These are phyloP conservation scores for Cladosporium halotolerans DNA, from an alignment of 2,329 filamentous ascomycete species.

Conservation along the genomic window DNA sequence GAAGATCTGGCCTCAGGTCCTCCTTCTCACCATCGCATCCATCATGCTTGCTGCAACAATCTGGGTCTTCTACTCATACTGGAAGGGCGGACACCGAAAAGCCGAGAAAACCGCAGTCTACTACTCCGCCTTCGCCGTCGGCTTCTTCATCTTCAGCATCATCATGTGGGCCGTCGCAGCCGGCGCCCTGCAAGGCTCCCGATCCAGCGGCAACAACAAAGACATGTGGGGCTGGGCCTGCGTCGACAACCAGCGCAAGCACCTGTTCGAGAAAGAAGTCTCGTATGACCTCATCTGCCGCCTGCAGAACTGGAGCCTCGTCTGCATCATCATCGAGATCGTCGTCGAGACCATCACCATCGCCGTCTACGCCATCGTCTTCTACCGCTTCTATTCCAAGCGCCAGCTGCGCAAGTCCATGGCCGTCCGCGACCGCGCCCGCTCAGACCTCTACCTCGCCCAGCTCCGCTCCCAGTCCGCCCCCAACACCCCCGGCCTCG, in stretches of 20 bases:
- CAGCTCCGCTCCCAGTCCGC: constrained; percentile 66
- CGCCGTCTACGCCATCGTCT: constrained; percentile 84
- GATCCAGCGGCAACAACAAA: constrained; percentile 65
- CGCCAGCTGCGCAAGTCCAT: constrained; percentile 92
- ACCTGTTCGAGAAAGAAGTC: constrained; percentile 73
- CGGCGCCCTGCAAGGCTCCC: constrained; percentile 72
- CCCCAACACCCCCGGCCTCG: constrained; percentile 86
- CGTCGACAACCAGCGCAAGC: constrained; percentile 68
- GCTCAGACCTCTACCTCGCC: constrained; percentile 87
- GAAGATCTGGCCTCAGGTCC: constrained; percentile 80
- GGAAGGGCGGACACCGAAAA: constrained; percentile 75
- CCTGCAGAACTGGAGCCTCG: constrained; percentile 88
- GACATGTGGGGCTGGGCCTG: constrained; percentile 99
- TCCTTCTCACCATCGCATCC: constrained; percentile 71
- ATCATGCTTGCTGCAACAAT: constrained; percentile 76
- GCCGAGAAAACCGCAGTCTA: constrained; percentile 93
- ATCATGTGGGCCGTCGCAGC: constrained; percentile 88
- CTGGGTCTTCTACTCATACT: constrained; percentile 77
- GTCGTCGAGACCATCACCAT: constrained; percentile 90
- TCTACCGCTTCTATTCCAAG: constrained; percentile 97
- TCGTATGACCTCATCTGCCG: constrained; percentile 88
- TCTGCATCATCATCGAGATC: constrained; percentile 96
- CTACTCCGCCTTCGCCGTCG: constrained; percentile 89
- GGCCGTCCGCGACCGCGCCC: constrained; percentile 88
- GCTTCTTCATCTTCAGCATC: constrained; percentile 89